Evolutionary conservation across 116 monocot genomes (phyloP), one percentile per base, ranked within the genome.

Genomic region (Dioscorea cayenensis): DNA sequence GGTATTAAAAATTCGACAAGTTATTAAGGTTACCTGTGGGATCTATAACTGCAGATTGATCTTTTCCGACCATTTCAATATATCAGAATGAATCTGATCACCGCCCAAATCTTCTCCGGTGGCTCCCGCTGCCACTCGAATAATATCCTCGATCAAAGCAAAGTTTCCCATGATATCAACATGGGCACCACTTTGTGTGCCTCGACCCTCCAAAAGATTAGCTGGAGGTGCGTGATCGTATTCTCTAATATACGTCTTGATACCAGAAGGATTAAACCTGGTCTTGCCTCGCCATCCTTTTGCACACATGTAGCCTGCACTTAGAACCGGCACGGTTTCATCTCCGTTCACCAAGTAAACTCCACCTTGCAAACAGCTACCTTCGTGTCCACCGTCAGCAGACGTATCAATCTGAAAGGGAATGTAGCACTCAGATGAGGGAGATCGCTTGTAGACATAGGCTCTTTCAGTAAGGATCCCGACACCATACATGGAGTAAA

Each of bases 91-190:
- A 66, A 99, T 85, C 76, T 90, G 97, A 67, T 94, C 89, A n/a
- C 89, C 91, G 50, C 94, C 89, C 65, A 99, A 77, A n/a, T 89
- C 91, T 61, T 99, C 94, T 48, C 97, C 97, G 28, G 83, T 89
- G 36, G 94, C 91, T 29, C 97, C 94, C 20, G 94, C 91, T 38
- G 94, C 97, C 18, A 99, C 86, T 85, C 94, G 88, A 52, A 94
- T 87, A 49, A 99, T 75, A 77, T 99, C 97, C 68, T 99, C 94
- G 61, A 99, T 93, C 21, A 99, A 72, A 25, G 90, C 94, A 78
- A 99, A 99, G 63, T 99, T 99, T 0, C 97, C 97, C 97, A 99
- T 99, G 25, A 99, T 99, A 84, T 99, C 97, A 70, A 99, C 97
- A 66, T 99, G 97, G 16, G 90, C 88, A 52, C 97, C 97, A 77